phyloP scores from a whole-genome alignment of 1,139 yeast genomes.

The Debaryomyces subglobosus region DNA sequence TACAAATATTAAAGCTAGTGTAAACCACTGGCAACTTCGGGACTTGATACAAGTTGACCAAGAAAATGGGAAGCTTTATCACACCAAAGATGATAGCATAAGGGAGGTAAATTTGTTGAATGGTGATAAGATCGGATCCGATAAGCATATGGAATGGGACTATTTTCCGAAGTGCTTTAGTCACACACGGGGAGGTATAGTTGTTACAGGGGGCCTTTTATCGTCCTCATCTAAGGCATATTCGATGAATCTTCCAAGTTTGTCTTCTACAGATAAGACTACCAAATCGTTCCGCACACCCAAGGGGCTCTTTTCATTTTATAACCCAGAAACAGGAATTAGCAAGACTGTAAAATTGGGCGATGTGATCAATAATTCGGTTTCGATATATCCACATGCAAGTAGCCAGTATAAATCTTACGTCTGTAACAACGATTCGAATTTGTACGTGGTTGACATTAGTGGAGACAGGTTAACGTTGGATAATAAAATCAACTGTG shows the following conservation, averaged over 20 bases:
- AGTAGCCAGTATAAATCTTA: constrained; percentile 52
- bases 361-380: constrained; percentile 81
- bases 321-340: constrained; percentile 50
- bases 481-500: constrained; percentile 36
- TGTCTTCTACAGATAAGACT: constrained; percentile 15
- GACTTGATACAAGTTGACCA: constrained; percentile 62
- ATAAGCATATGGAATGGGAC: constrained; percentile 47
- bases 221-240: constrained; percentile 31
- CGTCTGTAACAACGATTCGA: constrained; percentile 82
- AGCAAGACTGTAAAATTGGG: constrained; percentile 64
- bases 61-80: constrained; percentile 32
- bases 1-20: constrained; percentile 32
- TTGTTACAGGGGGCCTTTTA: constrained; percentile 75
- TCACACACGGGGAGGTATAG: constrained; percentile 52
- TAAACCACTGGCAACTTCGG: constrained; percentile 86
- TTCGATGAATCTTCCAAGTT: constrained; percentile 30
- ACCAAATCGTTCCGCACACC: constrained; percentile 24
- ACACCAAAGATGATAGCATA: constrained; percentile 36
- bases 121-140: constrained; percentile 17
- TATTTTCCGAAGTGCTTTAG: constrained; percentile 72
- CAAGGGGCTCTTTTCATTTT: constrained; percentile 66
- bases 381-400: constrained; percentile 53
- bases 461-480: constrained; percentile 46
- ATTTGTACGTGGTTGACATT: constrained; percentile 67
- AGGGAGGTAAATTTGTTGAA: constrained; percentile 31